Evolutionary conservation across 768 basidiomycete species (phyloP).

Genomic region (Amanita muscaria): DNA sequence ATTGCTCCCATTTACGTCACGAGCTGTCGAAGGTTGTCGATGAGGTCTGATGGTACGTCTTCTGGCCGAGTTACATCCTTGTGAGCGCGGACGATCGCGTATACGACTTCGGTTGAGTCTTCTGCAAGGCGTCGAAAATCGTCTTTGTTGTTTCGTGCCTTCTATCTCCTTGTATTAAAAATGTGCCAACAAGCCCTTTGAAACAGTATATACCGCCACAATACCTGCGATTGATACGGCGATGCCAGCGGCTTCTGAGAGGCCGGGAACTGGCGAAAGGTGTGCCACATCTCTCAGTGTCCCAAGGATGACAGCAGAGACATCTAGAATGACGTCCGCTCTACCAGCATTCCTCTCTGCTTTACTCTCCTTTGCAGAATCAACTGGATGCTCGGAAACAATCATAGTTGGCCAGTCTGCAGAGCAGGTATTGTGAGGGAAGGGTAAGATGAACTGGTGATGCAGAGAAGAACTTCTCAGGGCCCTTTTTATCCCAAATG

Average conservation of each 20-base stretch:
- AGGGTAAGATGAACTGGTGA: too few species aligned
- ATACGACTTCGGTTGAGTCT: conserved; percentile 6
- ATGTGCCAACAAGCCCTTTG: too few species aligned
- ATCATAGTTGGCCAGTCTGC: too few species aligned
- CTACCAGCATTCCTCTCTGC: neutral
- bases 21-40: conserved; percentile 4
- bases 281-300: conserved; percentile 3
- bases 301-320: neutral
- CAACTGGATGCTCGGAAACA: neutral
- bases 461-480: too few species aligned
- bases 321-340: neutral
- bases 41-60: neutral
- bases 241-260: conserved; percentile 3
- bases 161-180: neutral
- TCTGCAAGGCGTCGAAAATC: conserved; percentile 4
- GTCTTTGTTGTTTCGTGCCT: conserved; percentile 1
- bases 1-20: conserved; percentile 1
- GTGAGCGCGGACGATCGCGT: conserved; percentile 4
- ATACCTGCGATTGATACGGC: conserved; percentile 1
- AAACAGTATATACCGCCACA: neutral
- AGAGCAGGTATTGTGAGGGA: too few species aligned
- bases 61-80: neutral
- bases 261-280: conserved; percentile 3
- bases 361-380: neutral
- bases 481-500: too few species aligned